A percentile compares a stretch with the other conserved stretches of the same genome.
Conservation (phyloP, 768 basidiomycete species). For the Mycena sanguinolenta region DNA sequence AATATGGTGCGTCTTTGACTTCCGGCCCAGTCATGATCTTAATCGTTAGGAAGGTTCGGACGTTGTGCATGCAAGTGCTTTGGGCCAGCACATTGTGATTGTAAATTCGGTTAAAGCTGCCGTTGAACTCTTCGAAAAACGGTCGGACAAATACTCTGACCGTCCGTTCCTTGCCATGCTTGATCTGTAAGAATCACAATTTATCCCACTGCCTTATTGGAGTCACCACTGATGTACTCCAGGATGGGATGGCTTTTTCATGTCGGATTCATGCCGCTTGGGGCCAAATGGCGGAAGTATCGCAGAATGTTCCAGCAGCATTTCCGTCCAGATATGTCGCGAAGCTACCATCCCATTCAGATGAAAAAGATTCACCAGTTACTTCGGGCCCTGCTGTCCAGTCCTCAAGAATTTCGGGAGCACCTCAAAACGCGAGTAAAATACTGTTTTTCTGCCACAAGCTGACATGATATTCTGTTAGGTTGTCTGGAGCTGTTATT, state of each 20-base stretch:
- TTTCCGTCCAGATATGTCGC: conserved; percentile 40
- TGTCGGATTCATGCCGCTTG: conserved; percentile 45
- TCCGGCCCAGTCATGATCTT: conserved; percentile 64
- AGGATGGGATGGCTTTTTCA: conserved; percentile 50
- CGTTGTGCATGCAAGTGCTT: conserved; percentile 39
- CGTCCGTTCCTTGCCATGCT: conserved; percentile 33
- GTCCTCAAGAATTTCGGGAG: conserved; percentile 34
- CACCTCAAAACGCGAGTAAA: conserved; percentile 15
- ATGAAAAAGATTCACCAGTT: conserved; percentile 41
- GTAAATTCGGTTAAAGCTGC: conserved; percentile 45
- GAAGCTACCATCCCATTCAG: conserved; percentile 41
- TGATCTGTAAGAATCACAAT: conserved; percentile 31
- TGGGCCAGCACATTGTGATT: conserved; percentile 44
- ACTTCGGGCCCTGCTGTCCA: conserved; percentile 30
- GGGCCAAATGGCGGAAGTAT: conserved; percentile 46
- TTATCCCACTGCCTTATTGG: too few species aligned
- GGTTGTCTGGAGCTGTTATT: conserved; percentile 6
- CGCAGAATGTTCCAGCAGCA: conserved; percentile 46
- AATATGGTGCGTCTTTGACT: conserved; percentile 33
- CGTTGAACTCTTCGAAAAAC: conserved; percentile 39
- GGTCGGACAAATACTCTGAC: conserved; percentile 41
- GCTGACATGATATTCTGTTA: not conserved
- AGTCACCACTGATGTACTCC: conserved; percentile 20
- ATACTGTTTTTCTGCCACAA: too few species aligned
- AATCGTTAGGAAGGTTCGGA: conserved; percentile 22